Percentiles rank a stretch among this genome's conserved stretches.
These are phyloP conservation scores for Fusarium sambucinum DNA, from an alignment of 2,329 filamentous ascomycete species.

Conservation along the genomic window DNA sequence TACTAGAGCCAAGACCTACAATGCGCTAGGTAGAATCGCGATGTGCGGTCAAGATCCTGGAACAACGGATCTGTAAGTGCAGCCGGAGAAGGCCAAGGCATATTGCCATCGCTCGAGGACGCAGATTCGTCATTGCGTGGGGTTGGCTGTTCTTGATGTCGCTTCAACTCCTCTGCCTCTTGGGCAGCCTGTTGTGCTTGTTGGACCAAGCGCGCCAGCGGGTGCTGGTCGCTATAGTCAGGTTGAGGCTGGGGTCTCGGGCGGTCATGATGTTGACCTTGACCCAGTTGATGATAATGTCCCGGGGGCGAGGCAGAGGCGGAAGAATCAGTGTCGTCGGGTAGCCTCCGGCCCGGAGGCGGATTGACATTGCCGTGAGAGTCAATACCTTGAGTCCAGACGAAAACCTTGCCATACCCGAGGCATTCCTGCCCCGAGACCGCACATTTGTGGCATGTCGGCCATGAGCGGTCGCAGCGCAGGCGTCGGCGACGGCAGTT, in stretches of 20 bases:
- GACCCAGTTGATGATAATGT: constrained; percentile 10
- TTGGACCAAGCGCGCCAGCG: constrained; percentile 35
- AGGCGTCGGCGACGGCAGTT: constrained; percentile 71
- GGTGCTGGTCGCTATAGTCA: constrained; percentile 40
- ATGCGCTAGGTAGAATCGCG: constrained; percentile 63
- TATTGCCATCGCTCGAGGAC: constrained; percentile 22
- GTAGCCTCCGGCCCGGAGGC: constrained; percentile 42
- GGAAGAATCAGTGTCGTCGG: constrained; percentile 40
- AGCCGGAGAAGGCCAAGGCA: constrained; percentile 40
- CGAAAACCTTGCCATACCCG: constrained; percentile 70
- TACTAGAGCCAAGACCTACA: constrained; percentile 53
- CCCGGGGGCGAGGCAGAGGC: constrained; percentile 23
- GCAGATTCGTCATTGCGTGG: constrained; percentile 7
- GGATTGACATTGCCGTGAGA: constrained; percentile 60
- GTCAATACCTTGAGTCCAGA: constrained; percentile 68
- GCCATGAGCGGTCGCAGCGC: constrained; percentile 71
- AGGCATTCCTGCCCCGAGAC: constrained; percentile 68
- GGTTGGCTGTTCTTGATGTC: constrained; percentile 8
- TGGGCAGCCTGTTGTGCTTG: constrained; percentile 33
- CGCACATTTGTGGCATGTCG: constrained; percentile 70
- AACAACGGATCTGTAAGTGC: constrained; percentile 66
- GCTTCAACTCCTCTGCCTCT: constrained; percentile 34
- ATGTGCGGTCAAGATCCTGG: constrained; percentile 62
- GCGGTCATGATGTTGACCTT: constrained; percentile 20
- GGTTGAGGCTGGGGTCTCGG: constrained; percentile 33